Evolutionary conservation across 192 early-diverging fungal genomes (phyloP).

Genomic region (Gonapodya prolifera): DNA sequence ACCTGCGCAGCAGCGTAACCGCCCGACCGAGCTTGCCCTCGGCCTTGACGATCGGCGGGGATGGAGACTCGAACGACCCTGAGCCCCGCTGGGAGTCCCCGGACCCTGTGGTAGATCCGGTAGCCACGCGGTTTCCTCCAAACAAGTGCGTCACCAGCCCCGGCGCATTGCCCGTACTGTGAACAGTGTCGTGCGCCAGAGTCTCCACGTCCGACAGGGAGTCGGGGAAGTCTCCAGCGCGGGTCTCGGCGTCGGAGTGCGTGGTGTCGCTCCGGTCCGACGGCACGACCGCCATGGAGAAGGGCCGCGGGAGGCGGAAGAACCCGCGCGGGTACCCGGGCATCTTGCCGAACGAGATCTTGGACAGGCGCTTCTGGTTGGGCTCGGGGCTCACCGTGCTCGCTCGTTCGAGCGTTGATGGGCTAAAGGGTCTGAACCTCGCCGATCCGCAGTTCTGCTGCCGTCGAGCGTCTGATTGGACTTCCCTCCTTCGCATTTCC

Average conservation of each 20-base stretch:
- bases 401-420: background rate
- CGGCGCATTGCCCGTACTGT: background rate
- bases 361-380: background rate
- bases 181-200: background rate
- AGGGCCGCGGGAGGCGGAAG: background rate
- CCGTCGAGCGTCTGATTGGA: background rate
- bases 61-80: no score
- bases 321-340: background rate
- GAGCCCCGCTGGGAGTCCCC: background rate
- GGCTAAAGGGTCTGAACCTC: background rate
- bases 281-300: background rate
- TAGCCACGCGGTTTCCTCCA: background rate
- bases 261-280: background rate
- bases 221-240: background rate
- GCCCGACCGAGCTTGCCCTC: background rate
- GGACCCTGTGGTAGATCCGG: background rate
- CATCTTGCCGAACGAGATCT: background rate
- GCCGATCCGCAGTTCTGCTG: background rate
- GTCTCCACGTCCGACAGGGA: background rate
- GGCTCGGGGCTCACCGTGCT: no score
- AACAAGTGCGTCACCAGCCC: background rate
- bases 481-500: background rate
- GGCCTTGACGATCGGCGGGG: no score
- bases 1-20: background rate
- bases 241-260: background rate